Percentiles rank a stretch among this genome's conserved stretches.
These are phyloP conservation scores for Pythium dissotocum DNA, from an alignment of 352 stramenopile genomes.

Conservation along the genomic window DNA sequence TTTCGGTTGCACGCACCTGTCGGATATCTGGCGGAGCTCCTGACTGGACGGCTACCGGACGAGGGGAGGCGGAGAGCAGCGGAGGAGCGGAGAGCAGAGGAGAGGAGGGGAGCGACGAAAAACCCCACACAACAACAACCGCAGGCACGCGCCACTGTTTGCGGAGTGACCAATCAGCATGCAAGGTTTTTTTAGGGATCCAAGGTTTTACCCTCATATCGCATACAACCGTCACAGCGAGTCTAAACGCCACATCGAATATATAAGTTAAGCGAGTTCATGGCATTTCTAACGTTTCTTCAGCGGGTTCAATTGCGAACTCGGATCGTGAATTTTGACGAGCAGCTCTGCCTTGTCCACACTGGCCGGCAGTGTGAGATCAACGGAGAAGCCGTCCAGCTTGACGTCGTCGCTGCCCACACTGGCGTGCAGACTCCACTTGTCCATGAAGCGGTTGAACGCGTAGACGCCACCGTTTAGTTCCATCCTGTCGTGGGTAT, in stretches of 20 bases:
- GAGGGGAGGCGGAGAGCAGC: constrained; percentile 10
- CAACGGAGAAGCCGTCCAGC: constrained; percentile 37
- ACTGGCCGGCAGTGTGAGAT: constrained; percentile 2
- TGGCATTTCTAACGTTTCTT: constrained; percentile 21
- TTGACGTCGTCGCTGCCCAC: constrained; percentile 27
- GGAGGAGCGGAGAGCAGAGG: neutral
- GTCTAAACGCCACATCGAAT: neutral
- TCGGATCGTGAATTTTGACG: constrained; percentile 48
- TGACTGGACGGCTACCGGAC: constrained; percentile 23
- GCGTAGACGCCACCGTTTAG: constrained; percentile 42
- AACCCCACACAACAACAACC: neutral
- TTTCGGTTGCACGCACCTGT: constrained; percentile 23
- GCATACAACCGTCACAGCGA: neutral
- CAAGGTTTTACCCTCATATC: constrained; percentile 7
- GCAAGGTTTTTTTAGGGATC: constrained; percentile 21
- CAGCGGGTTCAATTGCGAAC: neutral
- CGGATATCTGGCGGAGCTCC: constrained; percentile 27
- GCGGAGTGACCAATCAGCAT: neutral
- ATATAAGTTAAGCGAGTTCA: neutral
- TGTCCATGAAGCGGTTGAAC: constrained; percentile 70
- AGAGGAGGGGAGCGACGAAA: constrained; percentile 12
- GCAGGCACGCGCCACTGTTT: constrained; percentile 11
- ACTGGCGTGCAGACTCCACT: constrained; percentile 54
- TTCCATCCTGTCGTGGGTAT: constrained; percentile 52
- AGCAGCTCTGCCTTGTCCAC: constrained; percentile 31